Evolutionary conservation across 176 grass and related monocot genomes (phyloP).

Genomic region (Raddia distichophylla): DNA sequence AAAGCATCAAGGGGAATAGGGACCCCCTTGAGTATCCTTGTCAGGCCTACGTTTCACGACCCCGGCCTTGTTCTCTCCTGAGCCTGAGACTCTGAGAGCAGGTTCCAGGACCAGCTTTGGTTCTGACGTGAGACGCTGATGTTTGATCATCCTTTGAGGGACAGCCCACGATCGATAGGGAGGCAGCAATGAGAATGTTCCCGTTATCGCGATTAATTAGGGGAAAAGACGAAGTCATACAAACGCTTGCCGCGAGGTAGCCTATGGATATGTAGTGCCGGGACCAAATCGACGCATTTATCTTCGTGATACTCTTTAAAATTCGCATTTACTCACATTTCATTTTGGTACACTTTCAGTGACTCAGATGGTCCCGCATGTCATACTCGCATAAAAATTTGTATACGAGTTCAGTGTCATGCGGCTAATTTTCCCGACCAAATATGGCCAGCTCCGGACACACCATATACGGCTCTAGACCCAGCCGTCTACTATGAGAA

Average conservation of each 20-base stretch:
- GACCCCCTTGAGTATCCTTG: constrained; percentile 11
- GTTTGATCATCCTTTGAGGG: constrained; percentile 13
- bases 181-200: constrained; percentile 15
- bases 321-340: too few relatives aligned
- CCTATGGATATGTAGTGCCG: too few relatives aligned
- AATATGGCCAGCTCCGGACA: too few relatives aligned
- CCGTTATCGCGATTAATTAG: constrained; percentile 2
- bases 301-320: too few relatives aligned
- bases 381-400: too few relatives aligned
- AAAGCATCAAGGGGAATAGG: neutral
- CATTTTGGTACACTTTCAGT: too few relatives aligned
- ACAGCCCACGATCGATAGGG: constrained; percentile 18
- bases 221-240: neutral
- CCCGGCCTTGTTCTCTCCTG: neutral
- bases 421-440: too few relatives aligned
- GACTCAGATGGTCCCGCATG: too few relatives aligned
- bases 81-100: neutral
- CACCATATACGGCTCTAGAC: too few relatives aligned
- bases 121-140: neutral
- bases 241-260: neutral
- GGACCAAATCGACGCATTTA: too few relatives aligned
- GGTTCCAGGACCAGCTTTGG: neutral
- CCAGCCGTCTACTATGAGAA: too few relatives aligned
- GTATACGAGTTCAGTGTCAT: too few relatives aligned
- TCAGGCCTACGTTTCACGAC: neutral